phyloP scores from a whole-genome alignment of 202 grass and related monocot genomes.

The Cymbopogon flexuosus region DNA sequence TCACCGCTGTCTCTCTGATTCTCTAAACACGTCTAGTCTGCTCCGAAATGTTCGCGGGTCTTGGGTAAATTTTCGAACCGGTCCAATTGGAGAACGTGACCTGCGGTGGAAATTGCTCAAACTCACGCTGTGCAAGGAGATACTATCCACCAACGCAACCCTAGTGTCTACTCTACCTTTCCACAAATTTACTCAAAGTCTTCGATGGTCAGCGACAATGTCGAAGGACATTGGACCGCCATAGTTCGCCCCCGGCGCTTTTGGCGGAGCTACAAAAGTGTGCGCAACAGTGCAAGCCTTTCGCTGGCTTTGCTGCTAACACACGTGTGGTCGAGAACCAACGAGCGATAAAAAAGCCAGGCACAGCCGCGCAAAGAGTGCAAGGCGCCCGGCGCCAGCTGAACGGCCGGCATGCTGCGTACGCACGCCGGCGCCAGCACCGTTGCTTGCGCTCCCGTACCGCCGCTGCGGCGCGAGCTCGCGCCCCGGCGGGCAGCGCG shows the following conservation, averaged over 20 bases:
- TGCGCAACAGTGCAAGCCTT: not conserved
- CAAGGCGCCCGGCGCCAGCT: not conserved
- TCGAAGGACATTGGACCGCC: too few relatives aligned
- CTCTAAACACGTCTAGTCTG: not conserved
- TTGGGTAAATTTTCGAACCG: not conserved
- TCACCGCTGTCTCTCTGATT: too few relatives aligned
- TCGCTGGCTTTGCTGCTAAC: conserved; percentile 1
- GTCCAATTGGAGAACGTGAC: not conserved
- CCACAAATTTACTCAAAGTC: too few relatives aligned
- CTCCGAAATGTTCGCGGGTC: not conserved
- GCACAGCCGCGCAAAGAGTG: not conserved
- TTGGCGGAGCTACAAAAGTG: too few relatives aligned
- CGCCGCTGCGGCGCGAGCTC: not conserved
- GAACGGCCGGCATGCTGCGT: conserved; percentile 20
- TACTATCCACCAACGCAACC: not conserved
- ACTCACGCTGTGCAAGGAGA: not conserved
- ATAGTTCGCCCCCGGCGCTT: too few relatives aligned
- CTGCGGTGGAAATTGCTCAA: not conserved
- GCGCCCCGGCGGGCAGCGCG: not conserved
- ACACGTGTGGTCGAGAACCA: conserved; percentile 37
- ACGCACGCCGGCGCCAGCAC: conserved; percentile 2
- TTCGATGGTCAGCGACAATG: too few relatives aligned
- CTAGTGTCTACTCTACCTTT: too few relatives aligned
- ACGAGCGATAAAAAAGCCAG: not conserved
- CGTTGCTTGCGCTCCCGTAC: not conserved